Base-by-base conservation (phyloP, 108 stramenopile genomes). In the Skeletonema tropicum region DNA sequence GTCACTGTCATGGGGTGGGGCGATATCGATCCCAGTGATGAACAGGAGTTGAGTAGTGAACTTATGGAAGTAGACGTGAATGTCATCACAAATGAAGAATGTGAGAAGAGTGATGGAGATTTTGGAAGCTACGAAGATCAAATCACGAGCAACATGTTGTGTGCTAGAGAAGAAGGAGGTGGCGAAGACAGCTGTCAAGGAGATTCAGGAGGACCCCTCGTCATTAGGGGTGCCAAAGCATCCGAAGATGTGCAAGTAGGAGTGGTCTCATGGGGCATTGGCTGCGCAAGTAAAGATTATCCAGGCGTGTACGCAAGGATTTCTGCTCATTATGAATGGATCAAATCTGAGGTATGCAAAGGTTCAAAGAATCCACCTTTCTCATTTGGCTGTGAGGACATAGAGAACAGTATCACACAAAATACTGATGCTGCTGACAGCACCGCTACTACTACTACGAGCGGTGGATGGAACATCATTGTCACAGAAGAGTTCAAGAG, bases 261-360 rank as follows among this genome's bases (percentile, higher is more conserved):
- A 9, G 71, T 91, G 31, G 88, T 88, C 1, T 77, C 75, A 11
- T 91, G 73, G 78, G 88, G 88, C 35, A 57, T 70, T 31, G 90
- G 85, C 13, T 91, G 90, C 64, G 87, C 83, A 29, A 58, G 55
- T 21, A 23, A 63, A 1, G 74, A 70, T 19, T 76, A 71, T 19
- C 85, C 87, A 15, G 90, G 87, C 9, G 86, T 90, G 0, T 88
- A 90, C 29, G 57, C 87, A 11, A 38, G 85, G 4, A 33, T 70
- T 4, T 61, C 71, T 25, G 32, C 76, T 32, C 69, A 35, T 0
- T 57, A 64, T 32, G 49, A 70, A 31, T 87, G 87, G 87, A 80
- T 87, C 60, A 64, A 70, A 58, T 49, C 21, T 52, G 48, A 58
- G 7, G 66, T 70, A 6, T 84, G 83, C 48, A 33, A 71, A 12